These are phyloP conservation scores for Cyclanthera cordifolia DNA, from an alignment of 306 rosid species.

Conservation along the genomic window DNA sequence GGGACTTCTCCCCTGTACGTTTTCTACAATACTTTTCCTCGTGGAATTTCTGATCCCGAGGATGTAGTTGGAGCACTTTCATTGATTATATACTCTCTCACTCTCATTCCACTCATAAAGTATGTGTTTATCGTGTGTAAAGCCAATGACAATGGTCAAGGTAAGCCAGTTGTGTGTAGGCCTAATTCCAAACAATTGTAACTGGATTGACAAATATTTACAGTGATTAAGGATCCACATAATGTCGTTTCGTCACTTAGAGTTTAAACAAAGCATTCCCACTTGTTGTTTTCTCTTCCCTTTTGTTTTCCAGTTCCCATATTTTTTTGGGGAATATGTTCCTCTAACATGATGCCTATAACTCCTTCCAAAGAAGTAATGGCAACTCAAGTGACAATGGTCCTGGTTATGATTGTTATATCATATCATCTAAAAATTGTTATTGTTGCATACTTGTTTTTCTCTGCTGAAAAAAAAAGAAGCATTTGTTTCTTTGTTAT, in stretches of 20 bases:
- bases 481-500: neutral
- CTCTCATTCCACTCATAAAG: slow-evolving; percentile 87
- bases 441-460: neutral
- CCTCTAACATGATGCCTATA: neutral
- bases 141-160: slow-evolving; percentile 99
- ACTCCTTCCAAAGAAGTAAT: neutral
- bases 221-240: neutral
- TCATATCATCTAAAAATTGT: neutral
- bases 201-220: neutral
- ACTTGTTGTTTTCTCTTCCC: neutral
- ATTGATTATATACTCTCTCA: slow-evolving; percentile 91
- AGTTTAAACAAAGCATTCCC: neutral
- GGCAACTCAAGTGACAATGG: neutral
- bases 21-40: slow-evolving; percentile 87
- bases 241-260: neutral
- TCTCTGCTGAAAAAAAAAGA: neutral
- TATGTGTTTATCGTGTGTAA: slow-evolving; percentile 69
- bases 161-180: slow-evolving; percentile 29
- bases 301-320: neutral
- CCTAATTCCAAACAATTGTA: slow-evolving; percentile 8
- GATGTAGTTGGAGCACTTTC: slow-evolving; percentile 93
- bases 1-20: slow-evolving; percentile 97
- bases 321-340: slow-evolving; percentile 4
- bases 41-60: slow-evolving; percentile 50
- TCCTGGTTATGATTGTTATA: neutral